Evolutionary conservation across 768 basidiomycete genomes (phyloP).

Genomic region (Auricularia sp.): DNA sequence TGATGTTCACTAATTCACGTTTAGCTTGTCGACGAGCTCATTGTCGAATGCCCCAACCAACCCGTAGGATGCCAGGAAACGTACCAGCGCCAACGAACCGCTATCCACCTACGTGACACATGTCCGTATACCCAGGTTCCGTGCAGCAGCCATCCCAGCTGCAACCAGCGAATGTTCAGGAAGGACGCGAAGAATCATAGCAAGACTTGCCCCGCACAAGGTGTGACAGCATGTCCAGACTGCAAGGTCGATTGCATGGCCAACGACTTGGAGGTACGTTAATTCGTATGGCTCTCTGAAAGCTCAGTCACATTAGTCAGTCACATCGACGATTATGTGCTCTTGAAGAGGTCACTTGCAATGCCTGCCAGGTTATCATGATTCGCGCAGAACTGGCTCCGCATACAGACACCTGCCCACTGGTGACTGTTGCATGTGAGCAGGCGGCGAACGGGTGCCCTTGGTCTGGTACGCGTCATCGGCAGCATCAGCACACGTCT

Average conservation of each 20-base stretch:
- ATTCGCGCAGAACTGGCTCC: conserved; percentile 23
- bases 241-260: neutral
- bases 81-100: conserved; percentile 59
- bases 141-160: conserved; percentile 40
- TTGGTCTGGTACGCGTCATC: conserved; percentile 39
- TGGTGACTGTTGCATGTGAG: conserved; percentile 30
- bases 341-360: conserved; percentile 27
- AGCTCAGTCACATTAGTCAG: conserved; percentile 16
- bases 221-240: conserved; percentile 15
- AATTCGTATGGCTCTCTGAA: neutral
- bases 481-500: conserved; percentile 28
- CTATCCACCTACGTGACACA: conserved; percentile 47
- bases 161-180: conserved; percentile 34
- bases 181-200: conserved; percentile 38
- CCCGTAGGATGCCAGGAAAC: conserved; percentile 50
- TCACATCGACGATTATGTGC: conserved; percentile 32
- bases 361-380: conserved; percentile 31
- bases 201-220: conserved; percentile 21
- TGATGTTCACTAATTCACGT: conserved; percentile 9
- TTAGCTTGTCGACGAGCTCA: conserved; percentile 75
- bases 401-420: conserved; percentile 32
- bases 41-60: conserved; percentile 60
- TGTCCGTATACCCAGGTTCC: conserved; percentile 49
- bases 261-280: neutral
- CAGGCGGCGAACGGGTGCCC: conserved; percentile 44